Evolutionary conservation across 345 rosid species (phyloP), one percentile per base, ranked within the genome.

Genomic region (Salix arbutifolia): DNA sequence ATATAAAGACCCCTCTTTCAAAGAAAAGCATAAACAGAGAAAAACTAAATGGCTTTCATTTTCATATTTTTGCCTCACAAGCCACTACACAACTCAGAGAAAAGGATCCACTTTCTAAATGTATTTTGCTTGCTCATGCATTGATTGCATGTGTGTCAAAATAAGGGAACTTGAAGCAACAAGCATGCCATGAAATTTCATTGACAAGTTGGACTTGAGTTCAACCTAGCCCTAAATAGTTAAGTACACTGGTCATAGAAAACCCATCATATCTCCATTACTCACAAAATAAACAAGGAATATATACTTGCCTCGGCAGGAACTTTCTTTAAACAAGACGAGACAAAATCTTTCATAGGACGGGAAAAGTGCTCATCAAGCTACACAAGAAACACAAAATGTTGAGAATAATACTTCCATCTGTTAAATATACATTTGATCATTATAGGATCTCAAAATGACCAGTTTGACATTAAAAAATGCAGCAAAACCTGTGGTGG

Each of bases 321-420:
- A 70, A 86, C 81, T 84, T 96, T 96, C 89, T 92, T 96, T 84
- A 96, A 86, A 84, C 99, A 94, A 68, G 88, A 85, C 3, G 97
- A 87, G 83, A 92, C 99, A 89, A 96, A 94, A 77, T 96, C 99
- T 86, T 96, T 96, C 90, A 96, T 88, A 67, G 87, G 89, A 70
- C 98, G 97, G 75, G 99, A 92, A 89, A 96, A 96, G 88, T 96
- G 99, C 75, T 96, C 99, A 85, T 96, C 98, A 86, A 96, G 88
- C 99, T 96, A 98, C 81, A 61, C 78, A 83, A 70, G 65, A 81
- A 69, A 84, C 68, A 74, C 56, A 67, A 30, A 77, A 64, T 67
- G 23, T 78, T 66, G 30, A 56, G 30, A 61, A 66, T 72, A 73
- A 28, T 21, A 73, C 13, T 19, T 53, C 78, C 46, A 74, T 28